Evolutionary conservation across 768 basidiomycete genomes (phyloP).

Genomic region (Pholiota molesta): DNA sequence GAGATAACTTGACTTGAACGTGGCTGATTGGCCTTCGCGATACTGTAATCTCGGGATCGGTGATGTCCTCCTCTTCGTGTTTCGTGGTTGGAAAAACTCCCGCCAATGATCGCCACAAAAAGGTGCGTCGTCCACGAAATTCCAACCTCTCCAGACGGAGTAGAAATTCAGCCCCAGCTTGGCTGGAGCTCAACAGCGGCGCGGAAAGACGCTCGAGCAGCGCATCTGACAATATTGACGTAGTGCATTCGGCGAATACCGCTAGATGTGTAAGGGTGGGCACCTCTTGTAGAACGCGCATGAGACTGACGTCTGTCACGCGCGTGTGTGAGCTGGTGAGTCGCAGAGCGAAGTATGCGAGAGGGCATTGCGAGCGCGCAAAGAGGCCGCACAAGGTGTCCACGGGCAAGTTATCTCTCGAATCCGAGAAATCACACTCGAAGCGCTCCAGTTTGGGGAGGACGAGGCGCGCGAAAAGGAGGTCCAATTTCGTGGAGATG

Average conservation of each 20-base stretch:
- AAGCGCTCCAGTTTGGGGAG: constrained; percentile 1
- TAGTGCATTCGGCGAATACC: background rate
- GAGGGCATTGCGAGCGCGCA: background rate
- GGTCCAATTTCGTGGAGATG: background rate
- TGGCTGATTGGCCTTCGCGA: background rate
- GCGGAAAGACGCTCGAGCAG: background rate
- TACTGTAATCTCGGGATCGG: background rate
- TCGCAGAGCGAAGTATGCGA: background rate
- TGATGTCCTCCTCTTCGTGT: background rate
- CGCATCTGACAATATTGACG: background rate
- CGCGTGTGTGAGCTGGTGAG: background rate
- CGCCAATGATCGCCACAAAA: background rate
- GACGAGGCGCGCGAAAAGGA: background rate
- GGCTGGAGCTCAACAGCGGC: background rate
- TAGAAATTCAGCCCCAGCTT: background rate
- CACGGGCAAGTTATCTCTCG: background rate
- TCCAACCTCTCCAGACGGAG: background rate
- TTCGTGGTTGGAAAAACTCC: background rate
- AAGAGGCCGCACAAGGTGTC: background rate
- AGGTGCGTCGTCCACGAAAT: constrained; percentile 1
- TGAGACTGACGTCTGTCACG: background rate
- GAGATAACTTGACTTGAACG: background rate
- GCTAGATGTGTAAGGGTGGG: constrained; percentile 1
- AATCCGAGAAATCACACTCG: constrained; percentile 2
- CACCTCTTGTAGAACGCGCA: background rate